Conservation (phyloP, 768 basidiomycete genomes). For the Terana coerulea region DNA sequence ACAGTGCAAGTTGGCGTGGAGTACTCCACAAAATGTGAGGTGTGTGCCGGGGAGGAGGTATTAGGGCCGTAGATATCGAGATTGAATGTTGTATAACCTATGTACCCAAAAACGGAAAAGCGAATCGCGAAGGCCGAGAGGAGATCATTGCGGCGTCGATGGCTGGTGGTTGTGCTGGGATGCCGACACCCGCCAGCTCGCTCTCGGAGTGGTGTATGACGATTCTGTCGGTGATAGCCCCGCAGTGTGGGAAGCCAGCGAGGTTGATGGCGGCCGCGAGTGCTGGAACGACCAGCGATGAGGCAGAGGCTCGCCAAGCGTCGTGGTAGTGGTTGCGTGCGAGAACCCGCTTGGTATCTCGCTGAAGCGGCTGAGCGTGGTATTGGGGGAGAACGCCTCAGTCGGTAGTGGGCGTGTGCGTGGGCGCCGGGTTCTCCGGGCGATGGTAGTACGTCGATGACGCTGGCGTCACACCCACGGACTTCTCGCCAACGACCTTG, state of each 20-base stretch:
- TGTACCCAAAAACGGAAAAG: neutral
- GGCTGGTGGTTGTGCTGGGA: neutral
- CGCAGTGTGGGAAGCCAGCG: constrained; percentile 13
- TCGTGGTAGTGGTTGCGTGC: constrained; percentile 15
- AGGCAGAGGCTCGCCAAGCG: constrained; percentile 26
- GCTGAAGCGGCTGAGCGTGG: constrained; percentile 15
- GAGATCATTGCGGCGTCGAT: neutral
- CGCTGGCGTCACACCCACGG: constrained; percentile 12
- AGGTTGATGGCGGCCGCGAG: constrained; percentile 25
- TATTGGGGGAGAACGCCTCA: constrained; percentile 16
- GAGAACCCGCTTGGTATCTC: constrained; percentile 10
- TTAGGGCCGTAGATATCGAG: too few relatives aligned
- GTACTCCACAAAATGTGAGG: too few relatives aligned
- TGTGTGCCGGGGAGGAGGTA: too few relatives aligned
- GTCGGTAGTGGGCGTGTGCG: constrained; percentile 16
- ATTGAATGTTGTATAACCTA: neutral
- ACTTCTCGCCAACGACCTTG: constrained; percentile 13
- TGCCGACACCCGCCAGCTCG: constrained; percentile 9
- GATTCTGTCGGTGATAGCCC: constrained; percentile 6
- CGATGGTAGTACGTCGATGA: constrained; percentile 19
- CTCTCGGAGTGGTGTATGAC: constrained; percentile 10
- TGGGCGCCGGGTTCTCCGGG: constrained; percentile 24
- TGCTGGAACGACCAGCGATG: constrained; percentile 28
- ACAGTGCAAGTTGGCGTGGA: neutral
- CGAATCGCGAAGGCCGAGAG: neutral